Evolutionary conservation across 1,284 basidiomycete species (phyloP), one percentile per base, ranked within the genome.

Genomic region (Thecaphora thlaspeos): DNA sequence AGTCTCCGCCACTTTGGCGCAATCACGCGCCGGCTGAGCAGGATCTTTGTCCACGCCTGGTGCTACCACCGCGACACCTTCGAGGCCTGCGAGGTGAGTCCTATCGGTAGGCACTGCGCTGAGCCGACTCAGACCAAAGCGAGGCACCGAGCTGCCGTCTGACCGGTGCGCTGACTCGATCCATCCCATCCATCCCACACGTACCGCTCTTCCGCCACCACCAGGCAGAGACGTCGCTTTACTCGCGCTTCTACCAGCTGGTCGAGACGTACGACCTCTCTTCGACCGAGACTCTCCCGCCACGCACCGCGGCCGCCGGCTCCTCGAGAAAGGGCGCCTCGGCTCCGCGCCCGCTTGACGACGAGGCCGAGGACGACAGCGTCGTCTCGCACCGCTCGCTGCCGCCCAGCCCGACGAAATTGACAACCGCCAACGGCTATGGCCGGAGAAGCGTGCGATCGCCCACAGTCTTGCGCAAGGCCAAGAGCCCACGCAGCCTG

Each of bases 31-130:
- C 86, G 94, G 11, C 84, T 97, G 2, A 91, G 91, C 7, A 86
- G 94, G 43, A 92, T 96, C 70, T 97, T 98, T 76, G 90, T 90
- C 0, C 94, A 98, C 78, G 91, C 92, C 1, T 94, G 90, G 81
- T 73, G 65, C 39, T 78, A 80, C 43, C 79, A 97, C 79, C 87
- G 89, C 52, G 92, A 94, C 71, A 85, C 87, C 0, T 96, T 93
- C 71, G 87, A 90, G 67, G 87, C 89, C 70, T 89, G 89, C 40
- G 91, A 94, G 79, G 32, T 34, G 32, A 34, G 32, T 15, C 11
- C 21, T 1, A 12, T 5, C 28, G 28, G 28, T 30, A 8, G n/a
- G n/a, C n/a, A n/a, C n/a, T n/a, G n/a, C n/a, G n/a, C n/a, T n/a
- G n/a, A n/a, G n/a, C n/a, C n/a, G n/a, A n/a, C n/a, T n/a, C n/a